A percentile compares a stretch with the other conserved stretches of the same genome.
phyloP scores from a whole-genome alignment of 2,329 filamentous ascomycete genomes.

The Alternaria hordeiaustralica region DNA sequence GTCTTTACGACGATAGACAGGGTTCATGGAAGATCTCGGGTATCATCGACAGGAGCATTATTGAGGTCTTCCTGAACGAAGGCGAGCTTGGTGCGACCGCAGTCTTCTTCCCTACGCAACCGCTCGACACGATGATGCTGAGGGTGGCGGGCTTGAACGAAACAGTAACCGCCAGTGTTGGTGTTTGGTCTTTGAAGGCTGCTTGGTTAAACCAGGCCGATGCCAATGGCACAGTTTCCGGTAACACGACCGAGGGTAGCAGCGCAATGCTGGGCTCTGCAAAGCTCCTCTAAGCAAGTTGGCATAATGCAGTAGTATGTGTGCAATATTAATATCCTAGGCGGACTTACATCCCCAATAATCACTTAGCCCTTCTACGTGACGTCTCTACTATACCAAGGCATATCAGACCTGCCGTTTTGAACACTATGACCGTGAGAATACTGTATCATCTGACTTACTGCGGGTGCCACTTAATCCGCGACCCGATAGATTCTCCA shows the following conservation, averaged over 20 bases:
- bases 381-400: background rate
- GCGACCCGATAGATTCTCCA: background rate
- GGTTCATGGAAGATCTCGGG: conserved; percentile 54
- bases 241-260: conserved; percentile 38
- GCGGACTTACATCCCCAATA: background rate
- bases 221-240: conserved; percentile 40
- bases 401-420: background rate
- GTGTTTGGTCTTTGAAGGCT: conserved; percentile 49
- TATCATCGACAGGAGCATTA: conserved; percentile 61
- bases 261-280: background rate
- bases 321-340: background rate
- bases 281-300: conserved; percentile 3
- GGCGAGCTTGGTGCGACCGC: conserved; percentile 59
- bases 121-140: conserved; percentile 47
- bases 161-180: conserved; percentile 48
- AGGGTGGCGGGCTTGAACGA: conserved; percentile 43
- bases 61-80: conserved; percentile 63
- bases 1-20: conserved; percentile 27
- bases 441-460: background rate
- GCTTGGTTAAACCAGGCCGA: conserved; percentile 45
- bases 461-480: background rate
- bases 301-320: background rate
- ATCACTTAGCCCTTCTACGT: background rate
- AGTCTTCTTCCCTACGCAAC: conserved; percentile 58
- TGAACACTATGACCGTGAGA: background rate